phyloP scores from a whole-genome alignment of 495 filamentous ascomycete species.

The Glonium stellatum region DNA sequence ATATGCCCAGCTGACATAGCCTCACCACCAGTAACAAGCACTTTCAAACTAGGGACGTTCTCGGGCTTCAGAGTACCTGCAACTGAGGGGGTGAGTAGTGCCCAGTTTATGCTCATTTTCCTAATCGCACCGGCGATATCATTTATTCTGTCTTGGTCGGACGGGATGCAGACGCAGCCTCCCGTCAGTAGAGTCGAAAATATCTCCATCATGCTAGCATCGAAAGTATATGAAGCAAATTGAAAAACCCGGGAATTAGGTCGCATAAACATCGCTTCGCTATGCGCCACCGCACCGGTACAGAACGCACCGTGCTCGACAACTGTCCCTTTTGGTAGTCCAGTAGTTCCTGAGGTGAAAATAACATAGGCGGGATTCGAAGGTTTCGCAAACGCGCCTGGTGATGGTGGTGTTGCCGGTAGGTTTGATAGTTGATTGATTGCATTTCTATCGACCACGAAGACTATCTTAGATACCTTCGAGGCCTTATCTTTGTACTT shows the following conservation, averaged over 20 bases:
- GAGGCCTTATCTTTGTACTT: not conserved
- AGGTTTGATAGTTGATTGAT: no score
- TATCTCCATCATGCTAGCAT: conserved; percentile 38
- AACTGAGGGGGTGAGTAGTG: no score
- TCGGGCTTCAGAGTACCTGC: no score
- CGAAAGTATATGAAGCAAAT: conserved; percentile 42
- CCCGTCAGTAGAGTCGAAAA: conserved; percentile 37
- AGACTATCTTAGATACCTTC: conserved; percentile 1
- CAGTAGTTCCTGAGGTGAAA: conserved; percentile 51
- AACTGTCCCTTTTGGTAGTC: conserved; percentile 49
- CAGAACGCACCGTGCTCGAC: conserved; percentile 44
- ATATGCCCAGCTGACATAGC: conserved; percentile 23
- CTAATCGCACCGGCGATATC: conserved; percentile 45
- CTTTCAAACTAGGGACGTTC: conserved; percentile 34
- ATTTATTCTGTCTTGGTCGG: conserved; percentile 43
- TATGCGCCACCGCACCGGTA: conserved; percentile 30
- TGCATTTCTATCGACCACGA: conserved; percentile 9
- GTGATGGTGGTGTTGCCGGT: no score
- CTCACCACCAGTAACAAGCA: conserved; percentile 40
- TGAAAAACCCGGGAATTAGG: conserved; percentile 38
- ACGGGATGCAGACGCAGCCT: conserved; percentile 36
- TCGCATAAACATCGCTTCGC: conserved; percentile 16
- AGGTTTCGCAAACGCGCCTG: no score
- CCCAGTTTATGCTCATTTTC: no score
- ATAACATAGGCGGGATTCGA: conserved; percentile 35